Evolutionary conservation across 2,329 filamentous ascomycete genomes (phyloP).

Genomic region (Penicillium oxalicum): DNA sequence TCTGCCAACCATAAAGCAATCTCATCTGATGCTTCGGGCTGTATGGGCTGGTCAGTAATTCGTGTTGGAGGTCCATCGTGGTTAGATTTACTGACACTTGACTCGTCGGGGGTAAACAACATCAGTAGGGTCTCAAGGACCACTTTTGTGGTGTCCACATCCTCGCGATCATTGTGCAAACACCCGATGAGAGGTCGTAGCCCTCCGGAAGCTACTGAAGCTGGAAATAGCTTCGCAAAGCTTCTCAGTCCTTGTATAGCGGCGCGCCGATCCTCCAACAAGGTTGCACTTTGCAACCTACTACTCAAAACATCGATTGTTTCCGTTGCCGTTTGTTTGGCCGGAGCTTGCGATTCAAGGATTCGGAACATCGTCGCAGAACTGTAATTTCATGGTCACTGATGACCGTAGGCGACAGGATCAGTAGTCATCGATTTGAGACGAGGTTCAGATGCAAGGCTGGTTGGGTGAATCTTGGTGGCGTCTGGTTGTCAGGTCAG

Average conservation of each 20-base stretch:
- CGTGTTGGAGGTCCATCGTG: neutral
- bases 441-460: constrained; percentile 3
- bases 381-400: constrained; percentile 39
- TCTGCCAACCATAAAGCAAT: constrained; percentile 94
- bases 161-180: constrained; percentile 79
- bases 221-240: constrained; percentile 94
- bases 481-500: neutral
- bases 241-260: constrained; percentile 89
- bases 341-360: constrained; percentile 68
- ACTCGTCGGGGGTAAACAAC: constrained; percentile 69
- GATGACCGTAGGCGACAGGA: constrained; percentile 23
- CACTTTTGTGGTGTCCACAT: constrained; percentile 93
- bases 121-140: constrained; percentile 91
- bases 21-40: constrained; percentile 93
- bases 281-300: constrained; percentile 78
- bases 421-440: constrained; percentile 26
- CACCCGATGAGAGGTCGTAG: constrained; percentile 80
- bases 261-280: constrained; percentile 88
- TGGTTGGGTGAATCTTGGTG: constrained; percentile 2
- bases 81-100: constrained; percentile 45
- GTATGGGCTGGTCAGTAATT: constrained; percentile 18
- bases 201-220: constrained; percentile 90
- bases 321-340: constrained; percentile 91
- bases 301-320: constrained; percentile 87
- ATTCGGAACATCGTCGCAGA: constrained; percentile 48